Percentiles rank a stretch among this genome's conserved stretches.
These are phyloP conservation scores for Trichocladium antarcticum DNA, from an alignment of 495 filamentous ascomycete genomes.

Conservation along the genomic window DNA sequence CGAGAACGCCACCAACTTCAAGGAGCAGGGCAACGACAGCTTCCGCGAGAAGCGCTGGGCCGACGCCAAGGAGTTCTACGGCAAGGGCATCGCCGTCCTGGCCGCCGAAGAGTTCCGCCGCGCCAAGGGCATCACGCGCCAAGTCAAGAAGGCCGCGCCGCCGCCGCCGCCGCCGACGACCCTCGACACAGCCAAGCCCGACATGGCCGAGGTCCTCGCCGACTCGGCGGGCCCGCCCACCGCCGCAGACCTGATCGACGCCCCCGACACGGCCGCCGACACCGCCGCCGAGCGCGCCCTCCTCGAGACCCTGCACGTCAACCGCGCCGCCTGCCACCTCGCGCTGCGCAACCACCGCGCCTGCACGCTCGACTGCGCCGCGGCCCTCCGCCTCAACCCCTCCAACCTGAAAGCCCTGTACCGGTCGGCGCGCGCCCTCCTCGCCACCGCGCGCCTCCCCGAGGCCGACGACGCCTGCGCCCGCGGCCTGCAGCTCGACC, in stretches of 20 bases:
- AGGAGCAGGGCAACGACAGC: slow-evolving; percentile 82
- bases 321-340: slow-evolving; percentile 79
- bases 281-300: slow-evolving; percentile 45
- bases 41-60: slow-evolving; percentile 61
- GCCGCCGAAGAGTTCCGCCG: slow-evolving; percentile 44
- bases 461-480: slow-evolving; percentile 68
- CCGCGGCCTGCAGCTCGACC: slow-evolving; percentile 59
- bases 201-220: neutral
- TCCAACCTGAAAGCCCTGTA: slow-evolving; percentile 81
- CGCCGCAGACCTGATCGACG: slow-evolving; percentile 19
- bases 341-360: slow-evolving; percentile 63
- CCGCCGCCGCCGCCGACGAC: slow-evolving; percentile 29
- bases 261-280: slow-evolving; percentile 38
- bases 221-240: neutral
- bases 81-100: slow-evolving; percentile 64
- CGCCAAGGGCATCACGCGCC: slow-evolving; percentile 9
- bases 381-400: slow-evolving; percentile 66
- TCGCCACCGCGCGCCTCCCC: slow-evolving; percentile 56
- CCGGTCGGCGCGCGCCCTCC: slow-evolving; percentile 62
- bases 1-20: slow-evolving; percentile 69
- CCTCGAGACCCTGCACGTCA: slow-evolving; percentile 68
- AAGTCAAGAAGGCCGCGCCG: slow-evolving; percentile 23
- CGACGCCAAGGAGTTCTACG: slow-evolving; percentile 86
- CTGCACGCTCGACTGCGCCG: slow-evolving; percentile 68
- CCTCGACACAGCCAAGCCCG: slow-evolving; percentile 15